Evolutionary conservation across 2,329 filamentous ascomycete genomes (phyloP).

Genomic region (Fusarium sp.): DNA sequence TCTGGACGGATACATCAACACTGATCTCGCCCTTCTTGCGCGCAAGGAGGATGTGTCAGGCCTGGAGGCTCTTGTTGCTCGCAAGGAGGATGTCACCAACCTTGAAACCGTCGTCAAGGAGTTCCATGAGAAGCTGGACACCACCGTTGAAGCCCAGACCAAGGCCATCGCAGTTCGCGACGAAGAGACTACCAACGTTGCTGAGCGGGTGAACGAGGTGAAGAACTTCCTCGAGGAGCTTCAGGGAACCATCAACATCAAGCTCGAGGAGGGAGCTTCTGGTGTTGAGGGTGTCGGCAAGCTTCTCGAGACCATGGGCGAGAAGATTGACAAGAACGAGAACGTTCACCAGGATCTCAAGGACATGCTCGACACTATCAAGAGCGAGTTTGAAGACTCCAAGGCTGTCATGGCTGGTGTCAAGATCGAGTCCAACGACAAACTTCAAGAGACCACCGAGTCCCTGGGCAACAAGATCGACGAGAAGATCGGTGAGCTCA

Average conservation of each 20-base stretch:
- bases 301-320: conserved; percentile 74
- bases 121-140: conserved; percentile 75
- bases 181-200: conserved; percentile 82
- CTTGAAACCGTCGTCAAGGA: conserved; percentile 78
- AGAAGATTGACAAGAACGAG: conserved; percentile 70
- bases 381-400: conserved; percentile 87
- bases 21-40: conserved; percentile 77
- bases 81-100: conserved; percentile 75
- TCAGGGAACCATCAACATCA: conserved; percentile 79
- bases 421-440: conserved; percentile 87
- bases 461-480: conserved; percentile 68
- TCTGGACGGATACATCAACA: conserved; percentile 77
- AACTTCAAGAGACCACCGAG: conserved; percentile 71
- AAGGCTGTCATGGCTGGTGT: conserved; percentile 82
- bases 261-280: conserved; percentile 79
- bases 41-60: conserved; percentile 77
- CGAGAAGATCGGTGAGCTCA: conserved; percentile 78
- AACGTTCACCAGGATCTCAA: conserved; percentile 73
- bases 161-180: conserved; percentile 88
- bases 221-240: conserved; percentile 83
- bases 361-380: conserved; percentile 80
- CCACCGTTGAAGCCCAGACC: conserved; percentile 78
- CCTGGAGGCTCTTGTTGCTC: conserved; percentile 76
- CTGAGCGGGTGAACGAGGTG: conserved; percentile 82
- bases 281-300: conserved; percentile 81